phyloP scores from a whole-genome alignment of 768 basidiomycete genomes.

The Calocybe gangraenosa region DNA sequence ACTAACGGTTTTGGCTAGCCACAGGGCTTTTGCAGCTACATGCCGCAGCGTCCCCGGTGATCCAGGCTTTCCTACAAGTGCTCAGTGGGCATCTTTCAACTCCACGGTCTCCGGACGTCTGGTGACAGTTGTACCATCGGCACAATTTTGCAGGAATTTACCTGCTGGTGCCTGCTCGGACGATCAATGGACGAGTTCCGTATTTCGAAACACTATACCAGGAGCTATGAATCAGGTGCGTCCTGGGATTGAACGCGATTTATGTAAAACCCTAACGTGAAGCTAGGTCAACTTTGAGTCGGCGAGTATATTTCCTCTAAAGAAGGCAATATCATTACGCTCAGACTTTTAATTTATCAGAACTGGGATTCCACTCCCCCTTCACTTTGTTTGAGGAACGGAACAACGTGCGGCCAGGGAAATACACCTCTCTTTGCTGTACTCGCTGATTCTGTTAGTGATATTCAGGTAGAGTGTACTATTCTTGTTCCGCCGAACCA shows the following conservation, averaged over 20 bases:
- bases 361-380: constrained; percentile 22
- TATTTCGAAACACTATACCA: constrained; percentile 17
- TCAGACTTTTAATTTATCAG: constrained; percentile 10
- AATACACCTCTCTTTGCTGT: constrained; percentile 26
- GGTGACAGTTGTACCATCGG: constrained; percentile 18
- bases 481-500: not conserved
- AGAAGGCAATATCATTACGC: not conserved
- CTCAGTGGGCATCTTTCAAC: constrained; percentile 19
- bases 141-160: constrained; percentile 16
- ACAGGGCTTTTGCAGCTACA: not conserved
- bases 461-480: constrained; percentile 22
- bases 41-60: constrained; percentile 21
- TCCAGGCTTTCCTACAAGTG: constrained; percentile 15
- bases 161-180: constrained; percentile 3
- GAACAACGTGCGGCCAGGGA: constrained; percentile 26
- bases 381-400: constrained; percentile 21
- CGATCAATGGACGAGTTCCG: constrained; percentile 15
- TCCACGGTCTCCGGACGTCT: constrained; percentile 19
- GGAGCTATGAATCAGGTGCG: constrained; percentile 19
- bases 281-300: constrained; percentile 14
- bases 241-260: not conserved
- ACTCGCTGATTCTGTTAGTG: constrained; percentile 22
- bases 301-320: not conserved
- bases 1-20: not conserved
- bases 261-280: not conserved